Evolutionary conservation across 2,329 filamentous ascomycete species (phyloP), one percentile per base, ranked within the genome.

Genomic region (Elsinoe ampelina): DNA sequence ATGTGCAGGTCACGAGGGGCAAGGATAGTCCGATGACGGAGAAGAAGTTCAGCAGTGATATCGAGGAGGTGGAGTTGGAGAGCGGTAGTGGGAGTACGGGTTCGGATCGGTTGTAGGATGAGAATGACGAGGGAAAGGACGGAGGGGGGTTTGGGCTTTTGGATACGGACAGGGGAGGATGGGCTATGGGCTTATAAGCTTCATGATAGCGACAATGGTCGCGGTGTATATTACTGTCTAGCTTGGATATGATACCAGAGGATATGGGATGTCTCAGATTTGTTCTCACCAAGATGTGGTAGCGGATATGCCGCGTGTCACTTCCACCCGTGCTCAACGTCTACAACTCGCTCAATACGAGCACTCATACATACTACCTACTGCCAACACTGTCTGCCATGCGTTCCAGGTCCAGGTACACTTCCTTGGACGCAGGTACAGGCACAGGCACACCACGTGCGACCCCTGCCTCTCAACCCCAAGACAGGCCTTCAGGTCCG

Each of bases 1-100:
- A 52, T 26, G 48, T 52, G 34, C 48, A 52, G 30, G 35, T 52
- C 32, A 52, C 48, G 17, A 36, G 48, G 32, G 48, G 48, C 32
- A 52, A 52, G 48, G 48, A 52, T 17, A 38, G 32, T 36, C 48
- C 48, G 48, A 10, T 17, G 26, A 30, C 26, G 34, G 32, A 52
- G 48, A 35, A 52, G 26, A 52, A 52, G 48, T 52, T 52, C n/a
- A 30, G 34, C 19, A 52, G 48, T 26, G 48, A 52, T 39, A 35
- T 52, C 17, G 48, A 52, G 30, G 48, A 52, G 48, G 48, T 52
- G 15, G 48, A 52, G 15, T 22, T 52, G 17, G 48, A 39, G 12
- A 36, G 30, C n/a, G 48, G 48, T 5, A 52, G 48, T 39, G 32
- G 48, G 34, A 52, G 48, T 17, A 35, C 48, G 15, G 39, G 48